These are phyloP conservation scores for Pseudocercospora crystallina DNA, from an alignment of 2,329 filamentous ascomycete species.

Conservation along the genomic window DNA sequence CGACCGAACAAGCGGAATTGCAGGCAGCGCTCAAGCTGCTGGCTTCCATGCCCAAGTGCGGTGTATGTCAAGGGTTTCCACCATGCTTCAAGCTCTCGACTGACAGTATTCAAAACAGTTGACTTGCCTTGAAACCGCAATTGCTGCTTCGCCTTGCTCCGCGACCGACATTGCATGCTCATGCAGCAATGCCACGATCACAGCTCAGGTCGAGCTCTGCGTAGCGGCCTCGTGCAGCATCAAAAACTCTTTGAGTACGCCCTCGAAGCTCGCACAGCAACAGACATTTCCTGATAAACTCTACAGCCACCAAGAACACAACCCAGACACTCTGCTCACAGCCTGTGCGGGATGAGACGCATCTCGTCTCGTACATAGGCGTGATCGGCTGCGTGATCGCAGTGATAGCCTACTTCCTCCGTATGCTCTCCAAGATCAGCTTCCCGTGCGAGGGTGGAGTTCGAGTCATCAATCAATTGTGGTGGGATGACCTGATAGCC, in stretches of 20 bases:
- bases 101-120: conserved; percentile 9
- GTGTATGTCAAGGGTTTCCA: conserved; percentile 8
- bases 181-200: conserved; percentile 5
- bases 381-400: conserved; percentile 16
- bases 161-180: conserved; percentile 20
- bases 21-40: conserved; percentile 7
- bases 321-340: conserved; percentile 16
- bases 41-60: conserved; percentile 12
- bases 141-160: conserved; percentile 20
- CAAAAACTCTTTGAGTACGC: conserved; percentile 9
- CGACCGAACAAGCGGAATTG: conserved; percentile 6
- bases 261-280: background rate
- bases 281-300: background rate
- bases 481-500: conserved; percentile 22
- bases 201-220: conserved; percentile 1
- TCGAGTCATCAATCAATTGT: conserved; percentile 6
- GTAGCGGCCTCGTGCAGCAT: conserved; percentile 6
- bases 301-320: conserved; percentile 18
- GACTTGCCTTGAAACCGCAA: conserved; percentile 15
- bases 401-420: conserved; percentile 13
- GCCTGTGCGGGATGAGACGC: conserved; percentile 13
- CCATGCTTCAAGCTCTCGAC: background rate
- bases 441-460: conserved; percentile 6
- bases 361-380: conserved; percentile 13
- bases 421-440: conserved; percentile 17